Conservation (phyloP, 169 alveolate genomes). For the Cryptosporidium bovis region DNA sequence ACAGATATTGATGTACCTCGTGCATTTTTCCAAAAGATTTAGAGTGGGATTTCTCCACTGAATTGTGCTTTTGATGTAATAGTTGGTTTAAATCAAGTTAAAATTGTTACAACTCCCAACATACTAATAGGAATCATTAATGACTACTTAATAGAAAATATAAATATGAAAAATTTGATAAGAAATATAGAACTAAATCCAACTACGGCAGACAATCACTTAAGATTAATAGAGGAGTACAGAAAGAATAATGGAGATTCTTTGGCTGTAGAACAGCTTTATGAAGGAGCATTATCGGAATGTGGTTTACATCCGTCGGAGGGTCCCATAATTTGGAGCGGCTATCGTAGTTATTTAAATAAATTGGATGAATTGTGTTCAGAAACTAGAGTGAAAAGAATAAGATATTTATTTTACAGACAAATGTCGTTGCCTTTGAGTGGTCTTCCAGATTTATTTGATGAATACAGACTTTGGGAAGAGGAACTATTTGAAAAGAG, state of each 20-base stretch:
- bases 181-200: constrained; percentile 51
- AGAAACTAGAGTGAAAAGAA: constrained; percentile 33
- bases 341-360: constrained; percentile 20
- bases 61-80: not conserved
- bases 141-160: too few relatives aligned
- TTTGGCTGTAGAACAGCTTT: constrained; percentile 17
- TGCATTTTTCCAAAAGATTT: too few relatives aligned
- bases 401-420: constrained; percentile 75
- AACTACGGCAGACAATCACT: constrained; percentile 63
- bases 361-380: not conserved
- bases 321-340: constrained; percentile 72
- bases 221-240: constrained; percentile 35
- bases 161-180: constrained; percentile 11
- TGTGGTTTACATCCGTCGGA: constrained; percentile 74
- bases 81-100: too few relatives aligned
- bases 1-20: too few relatives aligned
- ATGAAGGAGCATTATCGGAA: constrained; percentile 65
- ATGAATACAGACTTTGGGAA: constrained; percentile 78
- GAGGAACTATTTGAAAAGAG: constrained; percentile 49
- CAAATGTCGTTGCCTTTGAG: constrained; percentile 78
- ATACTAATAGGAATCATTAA: not conserved
- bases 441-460: constrained; percentile 78
- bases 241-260: not conserved
- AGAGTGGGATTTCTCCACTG: not conserved
- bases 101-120: too few relatives aligned